Percentiles rank a stretch among this genome's conserved stretches.
These are phyloP conservation scores for Cyphellophora europaea DNA, from an alignment of 2,329 filamentous ascomycete genomes.

Conservation along the genomic window DNA sequence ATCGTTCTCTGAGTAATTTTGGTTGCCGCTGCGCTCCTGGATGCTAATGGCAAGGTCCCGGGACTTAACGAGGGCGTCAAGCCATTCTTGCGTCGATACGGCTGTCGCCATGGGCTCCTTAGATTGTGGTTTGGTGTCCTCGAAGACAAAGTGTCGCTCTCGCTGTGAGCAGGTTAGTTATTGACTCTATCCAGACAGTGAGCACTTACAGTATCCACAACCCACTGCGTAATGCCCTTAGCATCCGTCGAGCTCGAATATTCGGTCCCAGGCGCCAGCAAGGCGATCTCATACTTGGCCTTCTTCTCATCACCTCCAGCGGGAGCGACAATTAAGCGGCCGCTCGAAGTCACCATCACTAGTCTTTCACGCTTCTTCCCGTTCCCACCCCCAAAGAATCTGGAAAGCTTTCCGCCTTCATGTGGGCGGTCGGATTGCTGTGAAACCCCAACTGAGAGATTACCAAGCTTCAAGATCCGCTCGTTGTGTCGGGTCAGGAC, in stretches of 20 bases:
- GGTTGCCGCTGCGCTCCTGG: conserved; percentile 49
- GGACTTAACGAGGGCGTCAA: conserved; percentile 78
- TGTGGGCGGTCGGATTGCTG: conserved; percentile 69
- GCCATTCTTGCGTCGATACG: conserved; percentile 77
- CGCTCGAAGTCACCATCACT: conserved; percentile 90
- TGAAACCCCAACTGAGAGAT: conserved; percentile 73
- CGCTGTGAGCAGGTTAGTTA: conserved; percentile 45
- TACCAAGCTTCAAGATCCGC: conserved; percentile 86
- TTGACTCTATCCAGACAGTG: conserved; percentile 4
- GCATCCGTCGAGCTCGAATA: conserved; percentile 75
- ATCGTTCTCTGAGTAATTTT: conserved; percentile 58
- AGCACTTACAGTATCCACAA: conserved; percentile 78
- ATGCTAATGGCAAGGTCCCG: conserved; percentile 67
- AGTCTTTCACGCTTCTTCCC: conserved; percentile 88
- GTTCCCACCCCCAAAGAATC: conserved; percentile 80
- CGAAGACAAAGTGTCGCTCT: conserved; percentile 86
- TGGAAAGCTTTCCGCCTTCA: conserved; percentile 66
- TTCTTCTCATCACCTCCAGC: conserved; percentile 94
- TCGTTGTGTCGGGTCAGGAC: conserved; percentile 87
- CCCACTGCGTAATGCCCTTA: conserved; percentile 84
- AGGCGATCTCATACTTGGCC: conserved; percentile 82
- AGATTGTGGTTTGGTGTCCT: conserved; percentile 71
- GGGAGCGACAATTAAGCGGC: conserved; percentile 78
- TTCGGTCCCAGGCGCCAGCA: conserved; percentile 63
- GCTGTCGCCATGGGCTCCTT: conserved; percentile 55